A percentile compares a stretch with the other conserved stretches of the same genome.
These are phyloP conservation scores for Trichosporon sp. DNA, from an alignment of 1,284 basidiomycete genomes.

Conservation along the genomic window DNA sequence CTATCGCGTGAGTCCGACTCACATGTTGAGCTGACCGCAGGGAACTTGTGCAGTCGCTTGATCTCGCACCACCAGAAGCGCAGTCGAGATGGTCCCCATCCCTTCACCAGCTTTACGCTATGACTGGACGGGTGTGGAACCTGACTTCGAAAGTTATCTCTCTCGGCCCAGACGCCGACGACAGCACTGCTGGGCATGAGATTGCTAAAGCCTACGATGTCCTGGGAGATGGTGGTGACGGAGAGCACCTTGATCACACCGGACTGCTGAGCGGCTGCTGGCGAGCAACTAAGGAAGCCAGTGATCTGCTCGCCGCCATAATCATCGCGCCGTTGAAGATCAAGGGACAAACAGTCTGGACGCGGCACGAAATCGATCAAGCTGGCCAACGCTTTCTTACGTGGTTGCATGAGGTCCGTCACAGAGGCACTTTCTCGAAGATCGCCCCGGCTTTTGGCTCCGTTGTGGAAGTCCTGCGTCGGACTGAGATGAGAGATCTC, in stretches of 20 bases:
- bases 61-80: slow-evolving; percentile 8
- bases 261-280: slow-evolving; percentile 44
- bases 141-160: slow-evolving; percentile 40
- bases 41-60: slow-evolving; percentile 28
- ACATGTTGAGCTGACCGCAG: slow-evolving; percentile 2
- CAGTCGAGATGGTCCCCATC: slow-evolving; percentile 23
- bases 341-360: slow-evolving; percentile 30
- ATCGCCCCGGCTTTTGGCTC: slow-evolving; percentile 37
- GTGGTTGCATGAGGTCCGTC: slow-evolving; percentile 47
- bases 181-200: slow-evolving; percentile 39
- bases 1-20: slow-evolving; percentile 27
- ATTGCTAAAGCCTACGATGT: slow-evolving; percentile 44
- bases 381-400: slow-evolving; percentile 35
- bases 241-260: slow-evolving; percentile 32
- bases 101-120: slow-evolving; percentile 23
- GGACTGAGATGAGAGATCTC: slow-evolving; percentile 16
- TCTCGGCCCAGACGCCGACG: slow-evolving; percentile 19
- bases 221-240: slow-evolving; percentile 29
- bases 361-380: slow-evolving; percentile 23
- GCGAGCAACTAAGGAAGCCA: slow-evolving; percentile 45
- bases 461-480: slow-evolving; percentile 32
- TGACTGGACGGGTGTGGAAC: slow-evolving; percentile 38
- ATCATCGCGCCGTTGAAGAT: slow-evolving; percentile 21
- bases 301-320: slow-evolving; percentile 38
- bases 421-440: slow-evolving; percentile 45